These are phyloP conservation scores for Porcisia hertigi DNA, from an alignment of 208 protist species.

Conservation along the genomic window DNA sequence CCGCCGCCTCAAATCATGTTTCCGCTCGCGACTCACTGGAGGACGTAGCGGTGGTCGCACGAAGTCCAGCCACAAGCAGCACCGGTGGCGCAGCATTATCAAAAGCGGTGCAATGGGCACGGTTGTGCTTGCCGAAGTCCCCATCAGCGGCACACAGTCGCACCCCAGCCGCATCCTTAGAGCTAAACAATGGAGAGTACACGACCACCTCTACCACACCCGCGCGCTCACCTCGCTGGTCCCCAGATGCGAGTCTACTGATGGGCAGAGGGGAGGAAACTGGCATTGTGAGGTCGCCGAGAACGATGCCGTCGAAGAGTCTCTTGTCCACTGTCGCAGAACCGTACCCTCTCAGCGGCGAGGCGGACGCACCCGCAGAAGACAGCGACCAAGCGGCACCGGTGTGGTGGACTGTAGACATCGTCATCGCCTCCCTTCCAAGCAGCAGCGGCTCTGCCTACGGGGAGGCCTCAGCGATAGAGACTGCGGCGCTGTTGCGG, in stretches of 20 bases:
- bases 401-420: constrained; percentile 35
- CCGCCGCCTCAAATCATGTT: neutral
- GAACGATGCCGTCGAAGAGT: neutral
- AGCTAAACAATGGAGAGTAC: neutral
- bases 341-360: neutral
- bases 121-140: neutral
- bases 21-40: neutral
- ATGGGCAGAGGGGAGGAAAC: neutral
- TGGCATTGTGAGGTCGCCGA: neutral
- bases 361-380: neutral
- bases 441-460: neutral
- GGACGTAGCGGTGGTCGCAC: neutral
- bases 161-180: neutral
- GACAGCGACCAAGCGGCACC: neutral
- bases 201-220: neutral
- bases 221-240: neutral
- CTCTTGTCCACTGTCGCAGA: neutral
- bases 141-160: neutral
- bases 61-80: neutral
- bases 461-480: constrained; percentile 5
- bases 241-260: neutral
- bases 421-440: constrained; percentile 5
- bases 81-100: neutral
- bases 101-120: neutral
- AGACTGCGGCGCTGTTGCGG: constrained; percentile 10